Evolutionary conservation across 2,329 filamentous ascomycete genomes (phyloP).

Genomic region (Verticillium longisporum): DNA sequence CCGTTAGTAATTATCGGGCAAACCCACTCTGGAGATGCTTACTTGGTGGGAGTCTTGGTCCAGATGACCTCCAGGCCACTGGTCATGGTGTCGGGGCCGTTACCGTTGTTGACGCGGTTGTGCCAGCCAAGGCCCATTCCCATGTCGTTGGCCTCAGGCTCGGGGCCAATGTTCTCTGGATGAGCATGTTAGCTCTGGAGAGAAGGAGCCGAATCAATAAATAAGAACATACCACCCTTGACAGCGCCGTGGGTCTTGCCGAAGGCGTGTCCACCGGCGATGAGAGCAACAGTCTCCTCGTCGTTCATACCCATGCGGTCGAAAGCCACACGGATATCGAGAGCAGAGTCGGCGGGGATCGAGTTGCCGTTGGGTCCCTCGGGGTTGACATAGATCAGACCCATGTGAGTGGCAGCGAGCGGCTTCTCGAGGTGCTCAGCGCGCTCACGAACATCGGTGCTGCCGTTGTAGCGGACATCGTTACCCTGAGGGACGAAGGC

Average conservation of each 20-base stretch:
- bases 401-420: slow-evolving; percentile 65
- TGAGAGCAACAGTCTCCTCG: slow-evolving; percentile 73
- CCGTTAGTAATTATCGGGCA: neutral
- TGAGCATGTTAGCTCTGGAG: slow-evolving; percentile 16
- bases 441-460: slow-evolving; percentile 45
- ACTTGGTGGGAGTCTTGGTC: slow-evolving; percentile 65
- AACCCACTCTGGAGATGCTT: neutral
- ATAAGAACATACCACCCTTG: slow-evolving; percentile 18
- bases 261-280: slow-evolving; percentile 71
- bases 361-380: slow-evolving; percentile 68
- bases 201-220: neutral
- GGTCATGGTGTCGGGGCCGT: slow-evolving; percentile 65
- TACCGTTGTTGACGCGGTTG: slow-evolving; percentile 57
- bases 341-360: slow-evolving; percentile 62
- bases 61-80: slow-evolving; percentile 73
- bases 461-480: slow-evolving; percentile 57
- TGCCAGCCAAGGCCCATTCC: slow-evolving; percentile 68
- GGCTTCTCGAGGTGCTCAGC: slow-evolving; percentile 54
- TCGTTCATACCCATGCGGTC: slow-evolving; percentile 78
- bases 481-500: slow-evolving; percentile 62
- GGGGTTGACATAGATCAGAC: slow-evolving; percentile 77
- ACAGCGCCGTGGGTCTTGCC: slow-evolving; percentile 76
- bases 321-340: slow-evolving; percentile 70
- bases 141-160: slow-evolving; percentile 59
- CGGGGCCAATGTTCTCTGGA: slow-evolving; percentile 53